These are phyloP conservation scores for Aspergillus sclerotioniger DNA, from an alignment of 495 filamentous ascomycete genomes.

Conservation along the genomic window DNA sequence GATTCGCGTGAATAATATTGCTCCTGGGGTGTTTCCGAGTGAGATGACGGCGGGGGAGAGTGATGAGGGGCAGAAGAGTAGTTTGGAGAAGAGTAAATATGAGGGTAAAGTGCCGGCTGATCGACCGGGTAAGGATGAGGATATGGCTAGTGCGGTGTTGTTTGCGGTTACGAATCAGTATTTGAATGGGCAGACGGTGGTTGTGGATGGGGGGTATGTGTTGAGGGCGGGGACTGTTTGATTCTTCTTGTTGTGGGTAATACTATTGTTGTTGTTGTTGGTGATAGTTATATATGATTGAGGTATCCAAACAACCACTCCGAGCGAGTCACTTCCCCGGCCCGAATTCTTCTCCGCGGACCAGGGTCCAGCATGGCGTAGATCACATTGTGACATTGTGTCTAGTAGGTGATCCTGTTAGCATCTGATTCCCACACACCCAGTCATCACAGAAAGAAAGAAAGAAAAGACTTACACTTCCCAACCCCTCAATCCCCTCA, in stretches of 20 bases:
- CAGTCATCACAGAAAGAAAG: neutral
- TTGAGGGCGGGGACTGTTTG: conserved; percentile 30
- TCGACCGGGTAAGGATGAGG: conserved; percentile 66
- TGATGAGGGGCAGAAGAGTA: conserved; percentile 50
- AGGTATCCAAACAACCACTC: conserved; percentile 75
- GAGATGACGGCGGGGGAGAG: conserved; percentile 56
- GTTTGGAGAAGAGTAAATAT: conserved; percentile 59
- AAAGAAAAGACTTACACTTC: conserved; percentile 5
- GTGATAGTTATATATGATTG: too few relatives aligned
- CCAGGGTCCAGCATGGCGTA: conserved; percentile 93
- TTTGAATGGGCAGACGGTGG: conserved; percentile 65
- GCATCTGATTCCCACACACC: neutral
- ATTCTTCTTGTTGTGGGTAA: too few relatives aligned
- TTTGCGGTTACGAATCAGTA: conserved; percentile 67
- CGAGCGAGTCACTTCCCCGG: conserved; percentile 82
- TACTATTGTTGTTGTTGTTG: too few relatives aligned
- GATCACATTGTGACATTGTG: conserved; percentile 78
- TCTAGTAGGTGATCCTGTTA: neutral
- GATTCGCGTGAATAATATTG: conserved; percentile 53
- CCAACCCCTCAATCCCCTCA: conserved; percentile 6
- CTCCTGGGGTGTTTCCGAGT: conserved; percentile 53
- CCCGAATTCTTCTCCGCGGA: conserved; percentile 70
- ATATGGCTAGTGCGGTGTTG: conserved; percentile 69
- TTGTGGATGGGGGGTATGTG: conserved; percentile 64
- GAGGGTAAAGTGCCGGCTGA: conserved; percentile 55